These are phyloP conservation scores for Annulohypoxylon nitens DNA, from an alignment of 495 filamentous ascomycete species.

Conservation along the genomic window DNA sequence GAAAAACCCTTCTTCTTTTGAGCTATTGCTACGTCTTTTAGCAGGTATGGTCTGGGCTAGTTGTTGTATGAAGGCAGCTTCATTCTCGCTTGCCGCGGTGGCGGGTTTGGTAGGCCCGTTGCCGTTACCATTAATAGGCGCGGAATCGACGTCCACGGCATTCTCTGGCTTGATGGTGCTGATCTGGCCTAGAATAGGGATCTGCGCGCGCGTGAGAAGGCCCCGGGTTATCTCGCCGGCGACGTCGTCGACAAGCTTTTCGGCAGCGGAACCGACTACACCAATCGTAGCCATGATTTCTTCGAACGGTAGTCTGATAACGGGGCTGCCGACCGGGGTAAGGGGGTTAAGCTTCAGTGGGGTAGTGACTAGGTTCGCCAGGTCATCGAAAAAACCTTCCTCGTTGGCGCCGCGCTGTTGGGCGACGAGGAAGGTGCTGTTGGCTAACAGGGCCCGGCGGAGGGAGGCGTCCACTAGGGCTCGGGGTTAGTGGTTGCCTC, in stretches of 20 bases:
- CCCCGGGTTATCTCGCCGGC: neutral
- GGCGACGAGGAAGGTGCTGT: constrained; percentile 11
- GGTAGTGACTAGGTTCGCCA: neutral
- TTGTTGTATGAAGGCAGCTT: neutral
- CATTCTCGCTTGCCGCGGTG: neutral
- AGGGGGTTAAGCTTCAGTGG: neutral
- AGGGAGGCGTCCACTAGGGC: neutral
- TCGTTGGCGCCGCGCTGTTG: constrained; percentile 7
- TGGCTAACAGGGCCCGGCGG: neutral
- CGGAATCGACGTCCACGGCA: constrained; percentile 2
- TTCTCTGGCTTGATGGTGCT: neutral
- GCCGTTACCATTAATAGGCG: neutral
- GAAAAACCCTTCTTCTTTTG: constrained; percentile 13
- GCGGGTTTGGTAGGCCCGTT: neutral
- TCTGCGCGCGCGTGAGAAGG: constrained; percentile 3
- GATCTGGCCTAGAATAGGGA: neutral
- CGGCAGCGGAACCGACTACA: constrained; percentile 1
- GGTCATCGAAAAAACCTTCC: constrained; percentile 3
- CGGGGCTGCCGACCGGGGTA: neutral
- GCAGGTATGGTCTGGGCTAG: neutral
- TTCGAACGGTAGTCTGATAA: constrained; percentile 1
- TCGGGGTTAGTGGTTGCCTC: neutral
- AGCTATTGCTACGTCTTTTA: neutral
- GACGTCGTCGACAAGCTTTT: constrained; percentile 20
- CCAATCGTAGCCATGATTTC: constrained; percentile 8